These are phyloP conservation scores for Bocquillonia castaneifolia DNA, from an alignment of 441 rosid genomes.

Conservation along the genomic window DNA sequence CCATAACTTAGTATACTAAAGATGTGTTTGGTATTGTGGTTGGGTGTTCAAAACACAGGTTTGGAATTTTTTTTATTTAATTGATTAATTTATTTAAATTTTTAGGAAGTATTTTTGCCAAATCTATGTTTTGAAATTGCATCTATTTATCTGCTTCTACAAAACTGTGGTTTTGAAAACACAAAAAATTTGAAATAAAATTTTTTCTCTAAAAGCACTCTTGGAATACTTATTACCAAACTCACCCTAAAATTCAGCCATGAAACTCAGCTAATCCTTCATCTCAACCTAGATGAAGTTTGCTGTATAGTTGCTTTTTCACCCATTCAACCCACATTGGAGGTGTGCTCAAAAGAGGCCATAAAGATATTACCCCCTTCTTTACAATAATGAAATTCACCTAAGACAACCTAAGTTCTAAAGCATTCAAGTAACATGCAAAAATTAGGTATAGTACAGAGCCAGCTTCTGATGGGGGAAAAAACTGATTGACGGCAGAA, in stretches of 20 bases:
- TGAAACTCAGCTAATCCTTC: neutral
- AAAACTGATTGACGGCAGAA: neutral
- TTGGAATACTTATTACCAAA: too few species aligned
- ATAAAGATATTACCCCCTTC: neutral
- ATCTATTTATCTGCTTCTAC: too few species aligned
- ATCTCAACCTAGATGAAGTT: neutral
- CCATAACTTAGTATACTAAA: constrained; percentile 13
- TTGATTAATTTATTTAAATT: too few species aligned
- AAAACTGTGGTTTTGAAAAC: too few species aligned
- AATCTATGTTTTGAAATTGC: too few species aligned
- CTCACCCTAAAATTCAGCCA: too few species aligned
- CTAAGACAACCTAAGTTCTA: neutral
- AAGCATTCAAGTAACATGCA: neutral
- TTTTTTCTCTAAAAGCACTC: too few species aligned
- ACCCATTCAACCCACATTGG: neutral
- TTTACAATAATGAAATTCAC: neutral
- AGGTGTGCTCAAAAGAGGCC: neutral
- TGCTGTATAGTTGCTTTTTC: neutral
- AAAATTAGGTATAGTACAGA: neutral
- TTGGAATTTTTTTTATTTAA: too few species aligned
- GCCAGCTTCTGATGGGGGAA: neutral
- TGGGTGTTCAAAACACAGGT: too few species aligned
- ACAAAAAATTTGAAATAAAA: too few species aligned
- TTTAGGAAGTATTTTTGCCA: too few species aligned
- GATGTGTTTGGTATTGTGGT: too few species aligned